Percentiles rank a stretch among this genome's conserved stretches.
These are phyloP conservation scores for Emergomyces pasteurianus DNA, from an alignment of 2,329 filamentous ascomycete species.

Conservation along the genomic window DNA sequence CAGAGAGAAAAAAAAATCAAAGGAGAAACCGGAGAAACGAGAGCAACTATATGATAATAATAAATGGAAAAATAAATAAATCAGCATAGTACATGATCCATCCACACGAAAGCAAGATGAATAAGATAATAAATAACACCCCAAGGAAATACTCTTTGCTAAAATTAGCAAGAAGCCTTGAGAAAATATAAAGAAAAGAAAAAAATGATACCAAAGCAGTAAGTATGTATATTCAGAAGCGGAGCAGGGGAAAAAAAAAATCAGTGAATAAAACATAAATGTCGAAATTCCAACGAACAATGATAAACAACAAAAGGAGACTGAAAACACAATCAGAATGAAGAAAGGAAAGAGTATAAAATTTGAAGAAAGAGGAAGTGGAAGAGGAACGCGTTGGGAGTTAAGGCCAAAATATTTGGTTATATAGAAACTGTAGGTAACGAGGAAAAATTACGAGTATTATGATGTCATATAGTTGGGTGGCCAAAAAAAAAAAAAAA, in stretches of 20 bases:
- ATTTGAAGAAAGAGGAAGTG: constrained; percentile 2
- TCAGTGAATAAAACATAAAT: not conserved
- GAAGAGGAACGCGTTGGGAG: constrained; percentile 12
- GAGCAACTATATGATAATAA: not conserved
- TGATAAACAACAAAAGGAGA: not conserved
- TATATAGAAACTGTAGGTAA: constrained; percentile 6
- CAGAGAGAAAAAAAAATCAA: not conserved
- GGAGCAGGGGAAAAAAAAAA: not conserved
- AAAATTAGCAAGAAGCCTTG: not conserved
- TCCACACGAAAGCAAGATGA: not conserved
- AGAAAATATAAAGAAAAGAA: not conserved
- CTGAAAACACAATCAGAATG: not conserved
- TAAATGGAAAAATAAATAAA: not conserved
- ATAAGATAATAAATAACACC: not conserved
- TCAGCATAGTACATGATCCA: not conserved
- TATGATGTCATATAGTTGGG: constrained; percentile 12
- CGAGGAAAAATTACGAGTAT: constrained; percentile 11
- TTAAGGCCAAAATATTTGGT: constrained; percentile 33
- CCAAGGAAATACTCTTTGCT: not conserved
- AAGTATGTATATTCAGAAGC: not conserved
- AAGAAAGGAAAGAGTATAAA: not conserved
- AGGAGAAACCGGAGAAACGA: not conserved
- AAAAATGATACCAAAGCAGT: not conserved
- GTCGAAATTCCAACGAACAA: not conserved
- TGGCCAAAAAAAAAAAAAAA: constrained; percentile 10